Percentiles rank a stretch among this genome's conserved stretches.
Evolutionary conservation across 805 yeast species (phyloP).

Genomic region (Dipodascopsis tothii): DNA sequence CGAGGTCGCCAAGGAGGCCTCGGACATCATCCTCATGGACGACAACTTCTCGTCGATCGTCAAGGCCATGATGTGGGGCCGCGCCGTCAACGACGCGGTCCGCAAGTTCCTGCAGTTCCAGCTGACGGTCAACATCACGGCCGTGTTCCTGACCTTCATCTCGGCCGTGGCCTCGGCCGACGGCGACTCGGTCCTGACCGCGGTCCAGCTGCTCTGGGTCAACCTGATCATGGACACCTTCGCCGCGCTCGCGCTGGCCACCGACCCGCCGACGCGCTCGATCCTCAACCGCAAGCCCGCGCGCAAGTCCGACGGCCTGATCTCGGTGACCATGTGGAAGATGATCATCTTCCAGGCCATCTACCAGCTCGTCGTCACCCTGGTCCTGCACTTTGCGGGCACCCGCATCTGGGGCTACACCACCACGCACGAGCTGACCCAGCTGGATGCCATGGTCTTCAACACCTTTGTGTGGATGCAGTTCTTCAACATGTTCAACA

Average conservation of each 20-base stretch:
- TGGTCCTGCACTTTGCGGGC: conserved; percentile 77
- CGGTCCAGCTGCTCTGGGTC: conserved; percentile 96
- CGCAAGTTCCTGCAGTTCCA: conserved; percentile 95
- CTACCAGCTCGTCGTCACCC: conserved; percentile 72
- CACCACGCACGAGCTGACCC: conserved; percentile 42
- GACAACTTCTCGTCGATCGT: conserved; percentile 93
- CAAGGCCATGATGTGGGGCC: conserved; percentile 96
- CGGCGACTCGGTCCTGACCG: conserved; percentile 83
- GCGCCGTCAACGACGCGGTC: conserved; percentile 90
- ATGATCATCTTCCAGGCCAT: conserved; percentile 87
- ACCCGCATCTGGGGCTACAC: conserved; percentile 40
- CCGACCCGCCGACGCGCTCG: conserved; percentile 87
- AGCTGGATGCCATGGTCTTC: conserved; percentile 78
- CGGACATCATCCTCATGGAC: conserved; percentile 84
- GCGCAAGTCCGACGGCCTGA: conserved; percentile 70
- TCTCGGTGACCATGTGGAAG: conserved; percentile 93
- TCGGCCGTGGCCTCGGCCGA: conserved; percentile 80
- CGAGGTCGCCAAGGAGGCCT: conserved; percentile 97
- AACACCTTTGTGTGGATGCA: conserved; percentile 97
- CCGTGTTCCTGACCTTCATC: conserved; percentile 88
- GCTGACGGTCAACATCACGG: conserved; percentile 91
- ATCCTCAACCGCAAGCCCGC: conserved; percentile 76
- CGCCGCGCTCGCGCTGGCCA: conserved; percentile 95
- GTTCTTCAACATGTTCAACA: conserved; percentile 83
- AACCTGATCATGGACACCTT: conserved; percentile 96